phyloP scores from a whole-genome alignment of 495 filamentous ascomycete species.

The Parmelia sp. region DNA sequence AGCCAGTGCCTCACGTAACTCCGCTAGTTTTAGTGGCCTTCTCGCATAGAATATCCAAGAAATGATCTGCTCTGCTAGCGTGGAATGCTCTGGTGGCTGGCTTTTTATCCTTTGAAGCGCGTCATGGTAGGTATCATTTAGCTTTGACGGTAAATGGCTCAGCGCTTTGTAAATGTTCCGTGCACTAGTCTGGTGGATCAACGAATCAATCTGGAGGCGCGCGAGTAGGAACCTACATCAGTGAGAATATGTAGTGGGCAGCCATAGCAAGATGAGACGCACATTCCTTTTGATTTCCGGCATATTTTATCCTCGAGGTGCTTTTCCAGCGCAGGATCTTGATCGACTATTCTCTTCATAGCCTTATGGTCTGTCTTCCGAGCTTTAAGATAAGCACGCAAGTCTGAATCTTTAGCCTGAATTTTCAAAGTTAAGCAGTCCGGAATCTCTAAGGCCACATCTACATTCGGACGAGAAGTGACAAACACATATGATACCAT shows the following conservation, averaged over 20 bases:
- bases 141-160: background rate
- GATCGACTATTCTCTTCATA: background rate
- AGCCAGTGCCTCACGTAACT: constrained; percentile 25
- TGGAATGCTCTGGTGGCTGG: background rate
- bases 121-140: constrained; percentile 2
- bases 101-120: background rate
- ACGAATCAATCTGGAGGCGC: constrained; percentile 7
- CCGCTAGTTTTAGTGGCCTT: constrained; percentile 24
- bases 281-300: constrained; percentile 7
- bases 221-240: constrained; percentile 6
- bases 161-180: constrained; percentile 5
- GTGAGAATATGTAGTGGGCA: background rate
- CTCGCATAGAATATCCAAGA: constrained; percentile 28
- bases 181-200: constrained; percentile 10
- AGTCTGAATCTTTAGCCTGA: constrained; percentile 3
- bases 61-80: background rate
- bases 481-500: background rate
- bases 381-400: background rate
- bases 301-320: background rate
- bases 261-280: background rate
- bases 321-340: background rate
- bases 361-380: background rate
- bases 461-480: constrained; percentile 8
- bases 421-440: background rate
- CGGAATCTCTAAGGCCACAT: background rate